phyloP scores from a whole-genome alignment of 2,329 filamentous ascomycete species.

The Cladosporium sp. region DNA sequence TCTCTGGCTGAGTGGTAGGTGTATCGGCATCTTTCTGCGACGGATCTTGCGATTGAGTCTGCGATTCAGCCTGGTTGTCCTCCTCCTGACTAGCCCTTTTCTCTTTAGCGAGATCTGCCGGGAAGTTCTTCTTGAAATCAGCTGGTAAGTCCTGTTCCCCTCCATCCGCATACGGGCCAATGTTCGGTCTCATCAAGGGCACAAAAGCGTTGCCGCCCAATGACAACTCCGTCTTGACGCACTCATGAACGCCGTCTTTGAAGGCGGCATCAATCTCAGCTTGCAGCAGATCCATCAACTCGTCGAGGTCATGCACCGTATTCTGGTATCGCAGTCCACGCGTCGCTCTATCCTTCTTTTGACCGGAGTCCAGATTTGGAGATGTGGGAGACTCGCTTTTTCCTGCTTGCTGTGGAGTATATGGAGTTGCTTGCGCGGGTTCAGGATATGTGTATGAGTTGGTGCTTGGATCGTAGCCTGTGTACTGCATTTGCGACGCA shows the following conservation, averaged over 20 bases:
- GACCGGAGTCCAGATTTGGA: neutral
- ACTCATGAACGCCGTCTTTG: constrained; percentile 21
- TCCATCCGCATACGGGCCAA: constrained; percentile 33
- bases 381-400: neutral
- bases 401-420: neutral
- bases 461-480: neutral
- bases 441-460: neutral
- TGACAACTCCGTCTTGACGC: constrained; percentile 29
- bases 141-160: constrained; percentile 32
- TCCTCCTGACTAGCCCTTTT: neutral
- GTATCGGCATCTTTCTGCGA: neutral
- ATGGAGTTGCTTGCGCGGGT: neutral
- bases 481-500: constrained; percentile 3
- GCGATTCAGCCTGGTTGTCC: neutral
- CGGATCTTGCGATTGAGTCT: neutral
- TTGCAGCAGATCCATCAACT: constrained; percentile 1
- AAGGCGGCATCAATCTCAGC: constrained; percentile 3
- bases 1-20: neutral
- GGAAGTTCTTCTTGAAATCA: constrained; percentile 30
- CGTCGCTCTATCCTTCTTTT: neutral
- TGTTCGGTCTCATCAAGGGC: constrained; percentile 30
- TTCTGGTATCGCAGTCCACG: neutral
- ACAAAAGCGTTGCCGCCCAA: constrained; percentile 27
- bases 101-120: constrained; percentile 20
- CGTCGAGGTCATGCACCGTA: neutral